These are phyloP conservation scores for Dentipellis fragilis DNA, from an alignment of 768 basidiomycete genomes.

Conservation along the genomic window DNA sequence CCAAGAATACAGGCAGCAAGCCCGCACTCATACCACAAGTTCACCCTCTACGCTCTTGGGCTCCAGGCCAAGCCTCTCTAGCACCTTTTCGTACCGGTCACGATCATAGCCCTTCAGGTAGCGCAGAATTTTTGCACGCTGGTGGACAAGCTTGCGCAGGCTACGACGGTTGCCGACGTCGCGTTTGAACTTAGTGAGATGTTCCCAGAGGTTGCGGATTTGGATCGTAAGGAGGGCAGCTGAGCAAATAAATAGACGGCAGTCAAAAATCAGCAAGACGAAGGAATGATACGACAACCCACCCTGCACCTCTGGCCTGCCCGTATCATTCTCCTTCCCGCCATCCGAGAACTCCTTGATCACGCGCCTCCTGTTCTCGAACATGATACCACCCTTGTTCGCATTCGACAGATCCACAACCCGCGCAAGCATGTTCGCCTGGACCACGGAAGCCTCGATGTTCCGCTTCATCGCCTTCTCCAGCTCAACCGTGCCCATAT, in stretches of 20 bases:
- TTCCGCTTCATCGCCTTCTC: not conserved
- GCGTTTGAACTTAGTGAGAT: constrained; percentile 55
- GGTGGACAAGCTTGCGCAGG: constrained; percentile 70
- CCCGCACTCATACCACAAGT: constrained; percentile 49
- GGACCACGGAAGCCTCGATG: not conserved
- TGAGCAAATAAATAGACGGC: constrained; percentile 21
- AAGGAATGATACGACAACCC: constrained; percentile 15
- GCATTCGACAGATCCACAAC: constrained; percentile 83
- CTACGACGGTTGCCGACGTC: constrained; percentile 72
- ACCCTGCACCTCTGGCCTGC: constrained; percentile 89
- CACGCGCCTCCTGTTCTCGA: constrained; percentile 76
- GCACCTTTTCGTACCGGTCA: constrained; percentile 62
- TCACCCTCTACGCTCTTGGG: constrained; percentile 82
- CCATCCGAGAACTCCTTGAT: constrained; percentile 68
- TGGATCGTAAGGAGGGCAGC: constrained; percentile 80
- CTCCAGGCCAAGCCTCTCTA: constrained; percentile 71
- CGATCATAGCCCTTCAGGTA: constrained; percentile 62
- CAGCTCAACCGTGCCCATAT: constrained; percentile 22
- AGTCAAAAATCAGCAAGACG: not conserved
- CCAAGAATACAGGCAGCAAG: not conserved
- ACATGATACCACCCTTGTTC: constrained; percentile 76
- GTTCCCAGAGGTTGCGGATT: constrained; percentile 76
- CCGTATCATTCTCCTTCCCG: constrained; percentile 62
- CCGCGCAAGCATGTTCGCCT: constrained; percentile 45
- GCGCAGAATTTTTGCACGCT: constrained; percentile 72